Base-by-base conservation (phyloP, 495 filamentous ascomycete genomes). In the Rhizodiscina lignyota region DNA sequence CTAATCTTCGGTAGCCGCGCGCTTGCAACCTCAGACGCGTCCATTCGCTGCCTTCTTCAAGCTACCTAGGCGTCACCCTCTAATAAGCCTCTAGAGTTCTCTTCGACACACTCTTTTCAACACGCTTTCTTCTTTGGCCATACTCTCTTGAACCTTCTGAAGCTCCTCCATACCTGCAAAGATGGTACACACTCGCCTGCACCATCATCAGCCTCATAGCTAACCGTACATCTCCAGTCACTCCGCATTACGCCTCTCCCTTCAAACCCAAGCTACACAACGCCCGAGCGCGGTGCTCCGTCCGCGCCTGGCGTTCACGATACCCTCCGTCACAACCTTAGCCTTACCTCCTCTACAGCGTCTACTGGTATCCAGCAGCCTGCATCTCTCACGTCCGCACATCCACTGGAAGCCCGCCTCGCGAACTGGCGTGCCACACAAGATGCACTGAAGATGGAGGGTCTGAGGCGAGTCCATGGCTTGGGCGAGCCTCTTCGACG, bases 281-380 rank as follows among this genome's bases (percentile, higher is more conserved):
- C 52, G 16, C 30, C 48, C 42, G 49, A 53, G 32, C 53, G 58
- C 37, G 66, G 68, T 50, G 87, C 87, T 21, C 87, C 86, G 40
- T 91, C 83, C 15, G 86, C 83, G 36, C 83, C 83, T 1, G 85
- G 86, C 44, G 61, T 94, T 42, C 87, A 83, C 63, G 87, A 96
- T 62, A 84, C 77, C 13, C 79, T 96, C 40, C 83, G 87, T 54
- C 63, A 75, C 32, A 82, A 83, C 56, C 66, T 89, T 37, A 46
- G 55, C 35, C 59, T 65, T 51, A 51, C 60, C 37, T 49, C 66
- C 34, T 50, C 64, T 39, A 41, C 60, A 47, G 26, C 50, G 18
- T 19, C 45, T 8, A 41, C 54, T 21, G 59, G 70, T 3, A 47
- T 60, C 28, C 21, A 35, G 6, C 32, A 38, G n/a, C 18, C 41